These are phyloP conservation scores for Elsinoe perseae DNA, from an alignment of 2,329 filamentous ascomycete species.

Conservation along the genomic window DNA sequence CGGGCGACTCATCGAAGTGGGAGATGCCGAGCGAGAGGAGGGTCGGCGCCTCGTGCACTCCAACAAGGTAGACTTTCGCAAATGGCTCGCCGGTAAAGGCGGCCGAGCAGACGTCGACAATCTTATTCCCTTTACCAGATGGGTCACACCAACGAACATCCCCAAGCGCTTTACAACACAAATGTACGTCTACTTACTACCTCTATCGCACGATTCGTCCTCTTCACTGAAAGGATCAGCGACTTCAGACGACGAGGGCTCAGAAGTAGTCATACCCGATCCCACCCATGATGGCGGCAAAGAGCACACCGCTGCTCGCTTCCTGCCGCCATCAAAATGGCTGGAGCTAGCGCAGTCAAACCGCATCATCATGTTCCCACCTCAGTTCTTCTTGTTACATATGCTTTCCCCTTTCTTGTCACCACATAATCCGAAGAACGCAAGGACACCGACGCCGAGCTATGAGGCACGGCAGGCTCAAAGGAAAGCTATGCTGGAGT, in stretches of 20 bases:
- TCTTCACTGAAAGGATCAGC: constrained; percentile 27
- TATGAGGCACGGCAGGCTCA: constrained; percentile 41
- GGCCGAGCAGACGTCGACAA: constrained; percentile 60
- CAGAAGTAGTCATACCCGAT: constrained; percentile 54
- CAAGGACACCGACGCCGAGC: constrained; percentile 24
- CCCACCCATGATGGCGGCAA: constrained; percentile 64
- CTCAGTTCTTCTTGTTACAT: constrained; percentile 69
- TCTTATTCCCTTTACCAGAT: constrained; percentile 77
- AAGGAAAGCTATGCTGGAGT: constrained; percentile 46
- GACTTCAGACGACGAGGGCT: constrained; percentile 26
- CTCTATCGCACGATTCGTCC: constrained; percentile 35
- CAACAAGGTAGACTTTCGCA: constrained; percentile 55
- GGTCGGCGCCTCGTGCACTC: constrained; percentile 63
- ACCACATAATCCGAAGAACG: constrained; percentile 26
- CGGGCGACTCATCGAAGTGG: constrained; percentile 53
- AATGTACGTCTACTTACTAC: constrained; percentile 93
- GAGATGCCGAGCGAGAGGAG: constrained; percentile 52
- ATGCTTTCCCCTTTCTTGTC: constrained; percentile 50
- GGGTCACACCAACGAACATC: constrained; percentile 72
- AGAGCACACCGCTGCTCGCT: constrained; percentile 68
- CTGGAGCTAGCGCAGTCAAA: constrained; percentile 54
- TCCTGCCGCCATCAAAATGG: constrained; percentile 64
- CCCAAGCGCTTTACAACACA: constrained; percentile 82
- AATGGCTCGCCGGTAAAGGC: constrained; percentile 54
- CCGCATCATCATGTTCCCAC: constrained; percentile 79